phyloP scores from a whole-genome alignment of 2,329 filamentous ascomycete genomes.

The Arthrobotrys sphaeroides region DNA sequence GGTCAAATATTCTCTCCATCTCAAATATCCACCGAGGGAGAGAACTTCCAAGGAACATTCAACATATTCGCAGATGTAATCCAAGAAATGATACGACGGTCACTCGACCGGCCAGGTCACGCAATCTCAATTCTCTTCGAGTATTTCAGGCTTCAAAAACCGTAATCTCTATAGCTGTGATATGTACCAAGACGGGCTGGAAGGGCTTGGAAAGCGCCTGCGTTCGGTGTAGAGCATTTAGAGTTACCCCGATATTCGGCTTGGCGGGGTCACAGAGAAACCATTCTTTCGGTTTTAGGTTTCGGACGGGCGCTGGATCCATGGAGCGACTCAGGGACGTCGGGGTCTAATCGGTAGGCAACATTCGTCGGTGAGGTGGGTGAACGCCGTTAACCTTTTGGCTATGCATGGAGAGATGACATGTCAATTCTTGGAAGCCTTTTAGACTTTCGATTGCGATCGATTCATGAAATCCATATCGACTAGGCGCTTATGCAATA shows the following conservation, averaged over 20 bases:
- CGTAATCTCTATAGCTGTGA: background rate
- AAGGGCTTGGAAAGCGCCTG: slow-evolving; percentile 10
- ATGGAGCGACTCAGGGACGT: background rate
- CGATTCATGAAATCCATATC: no score
- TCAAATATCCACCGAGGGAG: background rate
- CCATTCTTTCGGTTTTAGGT: background rate
- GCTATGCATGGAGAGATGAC: background rate
- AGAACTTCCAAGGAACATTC: slow-evolving; percentile 38
- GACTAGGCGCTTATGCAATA: no score
- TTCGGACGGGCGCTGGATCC: background rate
- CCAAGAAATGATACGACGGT: slow-evolving; percentile 36
- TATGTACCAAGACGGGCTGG: slow-evolving; percentile 20
- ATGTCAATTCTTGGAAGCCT: slow-evolving; percentile 11
- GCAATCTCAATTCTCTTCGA: background rate
- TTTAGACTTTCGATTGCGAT: background rate
- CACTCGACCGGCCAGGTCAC: background rate
- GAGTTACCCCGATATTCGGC: slow-evolving; percentile 23
- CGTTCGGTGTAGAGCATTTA: slow-evolving; percentile 14
- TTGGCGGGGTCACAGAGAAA: slow-evolving; percentile 2
- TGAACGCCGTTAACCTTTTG: background rate
- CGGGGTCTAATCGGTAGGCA: slow-evolving; percentile 4
- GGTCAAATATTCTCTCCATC: slow-evolving; percentile 1
- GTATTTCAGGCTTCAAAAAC: background rate
- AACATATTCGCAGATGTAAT: slow-evolving; percentile 15
- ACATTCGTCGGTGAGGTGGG: background rate